Evolutionary conservation across 805 yeast species (phyloP).

Genomic region (Ogataea nonfermentans): DNA sequence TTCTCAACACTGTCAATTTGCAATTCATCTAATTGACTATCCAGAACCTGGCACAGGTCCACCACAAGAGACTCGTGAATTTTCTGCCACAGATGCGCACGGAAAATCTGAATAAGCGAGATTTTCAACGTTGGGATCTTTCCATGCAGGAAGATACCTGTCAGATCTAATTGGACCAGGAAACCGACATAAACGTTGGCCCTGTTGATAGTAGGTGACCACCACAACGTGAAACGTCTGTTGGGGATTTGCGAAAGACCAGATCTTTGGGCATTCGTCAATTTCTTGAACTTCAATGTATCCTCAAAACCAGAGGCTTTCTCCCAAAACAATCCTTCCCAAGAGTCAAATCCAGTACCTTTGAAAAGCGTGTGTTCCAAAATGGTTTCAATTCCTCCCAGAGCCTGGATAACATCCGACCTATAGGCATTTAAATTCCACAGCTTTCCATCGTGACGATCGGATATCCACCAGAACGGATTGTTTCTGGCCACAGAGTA

Average conservation of each 20-base stretch:
- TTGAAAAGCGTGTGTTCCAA: conserved; percentile 91
- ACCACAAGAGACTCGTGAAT: conserved; percentile 94
- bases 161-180: conserved; percentile 89
- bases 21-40: conserved; percentile 77
- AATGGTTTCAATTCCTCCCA: conserved; percentile 96
- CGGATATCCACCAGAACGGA: conserved; percentile 96
- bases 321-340: conserved; percentile 99
- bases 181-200: conserved; percentile 98
- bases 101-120: conserved; percentile 90
- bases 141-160: conserved; percentile 96
- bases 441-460: conserved; percentile 90
- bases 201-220: conserved; percentile 98
- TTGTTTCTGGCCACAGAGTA: conserved; percentile 69
- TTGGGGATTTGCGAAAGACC: conserved; percentile 98
- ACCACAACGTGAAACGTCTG: conserved; percentile 95
- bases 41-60: conserved; percentile 89
- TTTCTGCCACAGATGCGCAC: conserved; percentile 99
- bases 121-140: conserved; percentile 96
- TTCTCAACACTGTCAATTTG: conserved; percentile 86
- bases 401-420: conserved; percentile 93
- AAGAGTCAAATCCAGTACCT: conserved; percentile 95
- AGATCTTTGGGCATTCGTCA: conserved; percentile 96
- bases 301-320: conserved; percentile 97
- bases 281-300: conserved; percentile 86
- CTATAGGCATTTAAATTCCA: conserved; percentile 94